Base-by-base conservation (phyloP, 2,329 filamentous ascomycete species). In the Alternaria postmessia region DNA sequence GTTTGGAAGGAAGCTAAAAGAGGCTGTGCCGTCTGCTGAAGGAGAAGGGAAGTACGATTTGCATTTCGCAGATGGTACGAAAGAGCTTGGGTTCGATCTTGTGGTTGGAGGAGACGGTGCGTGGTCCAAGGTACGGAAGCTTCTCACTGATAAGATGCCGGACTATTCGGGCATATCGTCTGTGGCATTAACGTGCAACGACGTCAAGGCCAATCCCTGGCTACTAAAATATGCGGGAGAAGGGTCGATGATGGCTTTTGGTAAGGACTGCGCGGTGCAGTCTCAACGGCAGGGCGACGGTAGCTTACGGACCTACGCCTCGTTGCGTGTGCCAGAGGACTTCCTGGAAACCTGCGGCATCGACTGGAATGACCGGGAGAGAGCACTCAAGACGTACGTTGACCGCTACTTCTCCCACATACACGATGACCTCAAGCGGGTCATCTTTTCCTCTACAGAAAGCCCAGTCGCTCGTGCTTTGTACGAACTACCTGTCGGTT, bases 401-500 rank as follows among this genome's bases (percentile, higher is more conserved):
- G 60, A 69, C 4, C 56, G 41, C 9, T 71, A 73, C 59, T 67
- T 75, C 18, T 54, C 47, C 2, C 60, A 74, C 20, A 57, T 84
- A 2, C 83, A 83, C 2, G 71, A 57, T 0, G 67, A 74, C 26
- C 41, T 73, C 24, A 63, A 70, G 53, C 63, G 68, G 8, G 24
- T 74, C 1, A 51, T 76, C 28, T 48, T 71, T 2, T 65, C 65
- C 7, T 70, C 63, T 7, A 64, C 34, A 9, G 69, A 74, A 22
- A 41, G 47, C 3, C 8, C 67, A 3, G 62, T 32, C 3, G 54
- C 73, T 5, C 68, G 74, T 5, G 44, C 81, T 1, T 75, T 89
- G 1, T 87, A 85, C 68, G 81, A 82, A 69, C 79, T 89, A 9
- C 86, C 86, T 0, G 71, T 84, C 1, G 86, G 65, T 2, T 79